Evolutionary conservation across 495 filamentous ascomycete species (phyloP).

Genomic region (Oleoguttula mirabilis): DNA sequence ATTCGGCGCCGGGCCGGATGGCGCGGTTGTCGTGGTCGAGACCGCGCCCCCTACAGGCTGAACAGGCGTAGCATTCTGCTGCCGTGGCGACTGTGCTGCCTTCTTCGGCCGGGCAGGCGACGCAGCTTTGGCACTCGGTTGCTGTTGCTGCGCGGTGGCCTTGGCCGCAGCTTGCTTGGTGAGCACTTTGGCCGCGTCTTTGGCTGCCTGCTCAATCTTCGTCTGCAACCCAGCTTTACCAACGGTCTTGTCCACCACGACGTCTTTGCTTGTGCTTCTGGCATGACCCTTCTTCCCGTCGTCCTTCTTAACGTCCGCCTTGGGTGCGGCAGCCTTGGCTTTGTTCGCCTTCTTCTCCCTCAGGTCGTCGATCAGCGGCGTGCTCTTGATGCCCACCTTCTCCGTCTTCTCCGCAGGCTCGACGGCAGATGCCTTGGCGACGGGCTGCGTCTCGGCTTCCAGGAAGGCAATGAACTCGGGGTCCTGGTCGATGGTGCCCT

Average conservation of each 20-base stretch:
- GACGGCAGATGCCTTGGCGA: slow-evolving; percentile 39
- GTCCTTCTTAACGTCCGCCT: slow-evolving; percentile 42
- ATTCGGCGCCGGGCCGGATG: slow-evolving; percentile 12
- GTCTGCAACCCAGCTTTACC: slow-evolving; percentile 5
- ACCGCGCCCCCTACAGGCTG: neutral
- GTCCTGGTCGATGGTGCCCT: slow-evolving; percentile 93
- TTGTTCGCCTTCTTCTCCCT: slow-evolving; percentile 83
- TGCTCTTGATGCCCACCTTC: slow-evolving; percentile 45
- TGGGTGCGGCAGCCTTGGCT: slow-evolving; percentile 46
- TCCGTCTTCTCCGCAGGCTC: slow-evolving; percentile 42
- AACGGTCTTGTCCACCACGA: slow-evolving; percentile 26
- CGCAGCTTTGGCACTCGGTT: slow-evolving; percentile 12
- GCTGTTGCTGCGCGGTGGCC: slow-evolving; percentile 23
- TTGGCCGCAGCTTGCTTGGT: slow-evolving; percentile 45
- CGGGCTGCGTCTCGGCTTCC: slow-evolving; percentile 70
- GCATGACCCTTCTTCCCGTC: slow-evolving; percentile 35
- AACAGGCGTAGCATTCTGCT: slow-evolving; percentile 8
- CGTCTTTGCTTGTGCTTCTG: slow-evolving; percentile 23
- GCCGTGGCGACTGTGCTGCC: slow-evolving; percentile 8
- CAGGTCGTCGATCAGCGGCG: slow-evolving; percentile 81
- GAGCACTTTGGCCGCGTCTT: slow-evolving; percentile 69
- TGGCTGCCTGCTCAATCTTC: slow-evolving; percentile 50
- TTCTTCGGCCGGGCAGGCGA: slow-evolving; percentile 25
- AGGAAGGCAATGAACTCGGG: slow-evolving; percentile 89
- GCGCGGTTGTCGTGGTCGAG: neutral